Base-by-base conservation (phyloP, 2,329 filamentous ascomycete species). In the Cytospora paraplurivora region DNA sequence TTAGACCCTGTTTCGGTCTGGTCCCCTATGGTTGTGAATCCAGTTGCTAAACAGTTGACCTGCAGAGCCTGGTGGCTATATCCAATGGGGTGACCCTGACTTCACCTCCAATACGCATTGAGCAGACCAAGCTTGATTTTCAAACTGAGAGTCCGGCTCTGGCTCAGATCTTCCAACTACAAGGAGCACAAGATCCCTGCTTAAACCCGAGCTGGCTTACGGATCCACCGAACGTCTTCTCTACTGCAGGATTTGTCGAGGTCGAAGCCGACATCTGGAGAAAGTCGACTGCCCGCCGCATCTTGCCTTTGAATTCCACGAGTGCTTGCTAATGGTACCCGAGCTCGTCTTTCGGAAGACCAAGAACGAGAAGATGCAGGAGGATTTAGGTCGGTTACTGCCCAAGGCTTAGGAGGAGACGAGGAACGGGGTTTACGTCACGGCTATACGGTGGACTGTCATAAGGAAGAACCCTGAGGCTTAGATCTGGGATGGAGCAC, bases 301-400 rank as follows among this genome's bases (percentile, higher is more conserved):
- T 1, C 12, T 32, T 27, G 50, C 50, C 4, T 60, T 52, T 13
- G 10, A 47, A 2, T 50, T 59, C 0, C 57, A 59, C 7, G 57
- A 59, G 32, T 32, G 57, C 17, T 47, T 47, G 21, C 58, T 71
- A 1, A 67, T 69, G 58, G 68, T 71, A 1, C 67, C 70, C 37
- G 69, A 70, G 19, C 47, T 68, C 11, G 66, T 69, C 44, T 65
- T 66, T 1, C 67, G 65, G 15, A 70, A 67, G 66, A 68, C 68
- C 4, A 62, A 67, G 32, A 68, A 68, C 44, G 64, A 68, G 56
- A 32, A 56, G 3, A 62, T 69, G 60, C 59, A 67, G 5, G 6
- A 47, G 0, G 63, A 68, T 34, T 11, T 68, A 15, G 49, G 34
- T 1, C 64, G 64, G 2, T 53, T 71, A 1, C 53, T 71, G 8